phyloP scores from a whole-genome alignment of 2,329 filamentous ascomycete species.

The Colletotrichum sp. region DNA sequence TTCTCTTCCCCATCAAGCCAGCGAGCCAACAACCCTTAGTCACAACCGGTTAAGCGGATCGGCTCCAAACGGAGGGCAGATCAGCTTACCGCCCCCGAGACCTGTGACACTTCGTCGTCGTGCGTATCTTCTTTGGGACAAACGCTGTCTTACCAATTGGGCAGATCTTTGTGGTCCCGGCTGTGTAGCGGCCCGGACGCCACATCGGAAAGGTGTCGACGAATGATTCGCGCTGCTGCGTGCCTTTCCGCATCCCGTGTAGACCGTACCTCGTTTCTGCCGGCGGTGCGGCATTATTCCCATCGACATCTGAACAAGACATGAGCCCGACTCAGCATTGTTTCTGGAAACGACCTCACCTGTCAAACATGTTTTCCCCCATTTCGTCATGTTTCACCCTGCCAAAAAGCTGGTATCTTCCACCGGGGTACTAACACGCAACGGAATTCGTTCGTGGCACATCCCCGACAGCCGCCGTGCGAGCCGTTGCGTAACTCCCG shows the following conservation, averaged over 20 bases:
- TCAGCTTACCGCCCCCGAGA: not conserved
- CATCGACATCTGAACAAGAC: not conserved
- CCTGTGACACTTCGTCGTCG: not conserved
- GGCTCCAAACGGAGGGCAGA: not conserved
- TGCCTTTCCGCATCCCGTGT: not conserved
- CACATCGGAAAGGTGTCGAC: not conserved
- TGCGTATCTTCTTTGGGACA: not conserved
- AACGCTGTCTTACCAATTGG: not conserved
- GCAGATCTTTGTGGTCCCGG: not conserved
- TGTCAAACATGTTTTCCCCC: not conserved
- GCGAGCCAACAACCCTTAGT: not conserved
- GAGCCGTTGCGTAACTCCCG: not conserved
- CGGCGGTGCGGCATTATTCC: not conserved
- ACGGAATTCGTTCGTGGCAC: not conserved
- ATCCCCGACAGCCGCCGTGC: not conserved
- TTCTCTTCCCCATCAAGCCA: not conserved
- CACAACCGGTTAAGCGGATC: not conserved
- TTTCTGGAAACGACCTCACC: not conserved
- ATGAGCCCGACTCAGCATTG: not conserved
- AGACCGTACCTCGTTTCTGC: not conserved
- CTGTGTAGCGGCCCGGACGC: not conserved
- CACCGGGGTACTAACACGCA: not conserved
- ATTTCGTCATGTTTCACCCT: not conserved
- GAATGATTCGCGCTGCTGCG: not conserved
- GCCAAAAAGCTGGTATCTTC: not conserved